Conservation (phyloP, 257 asterid genomes). For the Solanum ossicruentum region DNA sequence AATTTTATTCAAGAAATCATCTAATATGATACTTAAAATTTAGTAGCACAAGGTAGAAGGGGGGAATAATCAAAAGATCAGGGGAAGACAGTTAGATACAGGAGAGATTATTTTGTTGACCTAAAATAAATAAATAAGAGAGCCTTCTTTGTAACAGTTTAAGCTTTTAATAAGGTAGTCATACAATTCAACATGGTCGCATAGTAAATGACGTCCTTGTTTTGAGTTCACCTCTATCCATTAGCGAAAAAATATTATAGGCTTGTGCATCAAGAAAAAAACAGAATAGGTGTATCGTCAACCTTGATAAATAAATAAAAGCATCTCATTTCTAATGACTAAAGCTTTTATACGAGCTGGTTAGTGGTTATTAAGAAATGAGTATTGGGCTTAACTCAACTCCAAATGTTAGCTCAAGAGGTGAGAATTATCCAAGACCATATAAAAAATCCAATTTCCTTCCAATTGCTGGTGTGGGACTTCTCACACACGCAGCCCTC, state of each 20-base stretch:
- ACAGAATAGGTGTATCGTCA: not conserved
- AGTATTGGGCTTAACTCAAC: not conserved
- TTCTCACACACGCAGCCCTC: not conserved
- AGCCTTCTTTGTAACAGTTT: not conserved
- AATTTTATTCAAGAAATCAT: not conserved
- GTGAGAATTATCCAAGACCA: not conserved
- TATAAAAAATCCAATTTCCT: not conserved
- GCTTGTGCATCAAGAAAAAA: not conserved
- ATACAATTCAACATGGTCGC: not conserved
- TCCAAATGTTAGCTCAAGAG: not conserved
- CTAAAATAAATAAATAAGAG: not conserved
- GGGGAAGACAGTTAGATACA: not conserved
- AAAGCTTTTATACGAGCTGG: not conserved
- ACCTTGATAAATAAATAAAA: not conserved
- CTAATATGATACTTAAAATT: not conserved
- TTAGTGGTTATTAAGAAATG: not conserved
- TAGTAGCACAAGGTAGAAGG: not conserved
- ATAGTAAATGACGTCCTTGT: not conserved
- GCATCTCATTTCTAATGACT: not conserved
- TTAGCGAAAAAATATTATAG: not conserved
- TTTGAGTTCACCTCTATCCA: not conserved
- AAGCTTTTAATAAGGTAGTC: not conserved
- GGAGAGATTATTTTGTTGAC: not conserved
- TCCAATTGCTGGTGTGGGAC: not conserved
- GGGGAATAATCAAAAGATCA: not conserved